Conservation (phyloP, 345 rosid species). For the Linum usitatissimum region DNA sequence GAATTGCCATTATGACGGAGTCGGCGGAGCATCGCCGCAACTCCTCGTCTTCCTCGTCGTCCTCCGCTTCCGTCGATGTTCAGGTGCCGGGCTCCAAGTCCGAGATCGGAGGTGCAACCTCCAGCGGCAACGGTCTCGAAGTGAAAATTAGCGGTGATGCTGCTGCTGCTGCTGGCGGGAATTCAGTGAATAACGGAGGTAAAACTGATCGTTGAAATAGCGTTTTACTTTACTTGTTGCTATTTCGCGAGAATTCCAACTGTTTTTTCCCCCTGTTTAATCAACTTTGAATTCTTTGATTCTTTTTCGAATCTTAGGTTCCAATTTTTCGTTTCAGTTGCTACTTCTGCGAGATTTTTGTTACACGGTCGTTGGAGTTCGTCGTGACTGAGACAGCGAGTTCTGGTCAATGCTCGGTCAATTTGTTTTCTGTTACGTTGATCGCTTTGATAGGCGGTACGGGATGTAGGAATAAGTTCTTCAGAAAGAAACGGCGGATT, state of each 20-base stretch:
- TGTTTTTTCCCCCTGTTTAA: neutral
- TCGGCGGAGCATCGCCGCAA: constrained; percentile 30
- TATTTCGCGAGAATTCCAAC: neutral
- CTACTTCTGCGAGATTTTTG: neutral
- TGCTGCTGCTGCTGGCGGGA: constrained; percentile 10
- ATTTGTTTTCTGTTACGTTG: neutral
- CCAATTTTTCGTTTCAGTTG: neutral
- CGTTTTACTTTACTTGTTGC: neutral
- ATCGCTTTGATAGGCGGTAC: neutral
- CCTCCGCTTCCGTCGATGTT: constrained; percentile 28
- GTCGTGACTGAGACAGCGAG: neutral
- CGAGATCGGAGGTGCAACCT: constrained; percentile 29
- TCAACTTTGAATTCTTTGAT: neutral
- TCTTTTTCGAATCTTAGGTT: neutral
- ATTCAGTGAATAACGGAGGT: constrained; percentile 24
- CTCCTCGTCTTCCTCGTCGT: constrained; percentile 19
- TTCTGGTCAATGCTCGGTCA: neutral
- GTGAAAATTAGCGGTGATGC: constrained; percentile 20
- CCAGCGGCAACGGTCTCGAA: constrained; percentile 20
- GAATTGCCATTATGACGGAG: constrained; percentile 31
- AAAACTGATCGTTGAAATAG: neutral
- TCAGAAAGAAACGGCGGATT: neutral
- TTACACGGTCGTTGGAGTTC: neutral
- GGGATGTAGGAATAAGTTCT: neutral
- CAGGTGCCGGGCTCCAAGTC: constrained; percentile 23